A percentile compares a stretch with the other conserved stretches of the same genome.
Conservation (phyloP, 1,139 yeast genomes). For the Geotrichum aggregatum region DNA sequence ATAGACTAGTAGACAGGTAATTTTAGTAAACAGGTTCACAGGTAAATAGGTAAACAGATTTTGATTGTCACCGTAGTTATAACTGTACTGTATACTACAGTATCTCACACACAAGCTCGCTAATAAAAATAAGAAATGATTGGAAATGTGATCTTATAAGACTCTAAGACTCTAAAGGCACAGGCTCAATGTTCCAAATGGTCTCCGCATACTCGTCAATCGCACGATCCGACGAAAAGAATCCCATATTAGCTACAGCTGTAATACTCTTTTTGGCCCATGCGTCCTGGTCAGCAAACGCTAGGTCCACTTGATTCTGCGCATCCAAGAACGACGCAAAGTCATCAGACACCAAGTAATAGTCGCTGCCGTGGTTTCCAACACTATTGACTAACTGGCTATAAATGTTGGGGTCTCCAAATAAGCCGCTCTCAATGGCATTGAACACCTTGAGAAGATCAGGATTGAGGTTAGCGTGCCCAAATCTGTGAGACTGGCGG, state of each 20-base stretch:
- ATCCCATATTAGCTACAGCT: slow-evolving; percentile 91
- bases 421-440: slow-evolving; percentile 64
- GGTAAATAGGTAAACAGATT: too few relatives aligned
- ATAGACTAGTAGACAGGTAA: too few relatives aligned
- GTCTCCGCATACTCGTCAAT: slow-evolving; percentile 89
- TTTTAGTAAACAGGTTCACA: too few relatives aligned
- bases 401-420: slow-evolving; percentile 70
- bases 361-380: slow-evolving; percentile 57
- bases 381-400: slow-evolving; percentile 65
- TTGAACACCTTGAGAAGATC: slow-evolving; percentile 59
- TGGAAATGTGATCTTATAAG: neutral
- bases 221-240: slow-evolving; percentile 86
- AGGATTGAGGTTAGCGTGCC: slow-evolving; percentile 45
- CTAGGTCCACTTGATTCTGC: slow-evolving; percentile 69
- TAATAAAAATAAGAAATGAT: neutral
- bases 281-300: slow-evolving; percentile 57
- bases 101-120: too few relatives aligned
- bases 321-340: slow-evolving; percentile 82
- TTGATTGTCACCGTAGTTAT: too few relatives aligned
- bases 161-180: slow-evolving; percentile 23
- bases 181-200: slow-evolving; percentile 87
- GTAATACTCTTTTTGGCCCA: slow-evolving; percentile 76
- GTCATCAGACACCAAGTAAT: slow-evolving; percentile 83
- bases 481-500: slow-evolving; percentile 67
- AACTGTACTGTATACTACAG: too few relatives aligned